Conservation (phyloP, 768 basidiomycete genomes). For the Rossbeevera mucosa region DNA sequence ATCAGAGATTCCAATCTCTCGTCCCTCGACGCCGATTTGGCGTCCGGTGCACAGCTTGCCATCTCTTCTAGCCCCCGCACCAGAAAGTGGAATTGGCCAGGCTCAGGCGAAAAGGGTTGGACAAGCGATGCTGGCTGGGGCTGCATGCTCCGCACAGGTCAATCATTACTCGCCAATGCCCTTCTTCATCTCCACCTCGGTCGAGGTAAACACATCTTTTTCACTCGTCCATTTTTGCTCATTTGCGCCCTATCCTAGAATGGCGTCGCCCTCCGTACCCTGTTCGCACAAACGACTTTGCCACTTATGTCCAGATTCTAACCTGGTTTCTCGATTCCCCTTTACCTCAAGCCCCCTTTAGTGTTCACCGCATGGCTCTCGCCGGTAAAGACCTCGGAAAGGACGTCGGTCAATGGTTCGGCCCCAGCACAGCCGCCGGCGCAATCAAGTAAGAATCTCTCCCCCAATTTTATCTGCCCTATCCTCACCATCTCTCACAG, state of each 20-base stretch:
- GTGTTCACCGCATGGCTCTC: conserved; percentile 93
- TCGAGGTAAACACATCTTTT: conserved; percentile 44
- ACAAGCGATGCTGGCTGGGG: conserved; percentile 87
- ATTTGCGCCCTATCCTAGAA: conserved; percentile 42
- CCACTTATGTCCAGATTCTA: conserved; percentile 84
- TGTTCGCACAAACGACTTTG: conserved; percentile 60
- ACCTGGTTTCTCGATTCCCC: conserved; percentile 97
- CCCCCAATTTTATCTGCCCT: not conserved
- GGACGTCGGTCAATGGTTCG: conserved; percentile 97
- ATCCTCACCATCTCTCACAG: conserved; percentile 35
- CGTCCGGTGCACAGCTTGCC: conserved; percentile 29
- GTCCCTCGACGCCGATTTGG: conserved; percentile 37
- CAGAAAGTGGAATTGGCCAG: conserved; percentile 61
- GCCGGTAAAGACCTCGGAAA: conserved; percentile 94
- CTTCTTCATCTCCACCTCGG: conserved; percentile 74
- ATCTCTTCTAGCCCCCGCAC: conserved; percentile 40
- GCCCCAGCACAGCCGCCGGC: conserved; percentile 95
- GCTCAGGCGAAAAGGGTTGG: conserved; percentile 69
- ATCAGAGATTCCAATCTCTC: conserved; percentile 62
- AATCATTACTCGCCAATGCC: conserved; percentile 77
- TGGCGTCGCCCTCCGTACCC: conserved; percentile 75
- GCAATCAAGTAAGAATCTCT: conserved; percentile 70
- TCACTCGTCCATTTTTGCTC: conserved; percentile 6
- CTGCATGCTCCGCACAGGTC: conserved; percentile 87
- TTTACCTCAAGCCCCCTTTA: conserved; percentile 78